Percentiles rank a stretch among this genome's conserved stretches.
Evolutionary conservation across 768 basidiomycete genomes (phyloP).

Genomic region (Cyclocybe cylindracea): DNA sequence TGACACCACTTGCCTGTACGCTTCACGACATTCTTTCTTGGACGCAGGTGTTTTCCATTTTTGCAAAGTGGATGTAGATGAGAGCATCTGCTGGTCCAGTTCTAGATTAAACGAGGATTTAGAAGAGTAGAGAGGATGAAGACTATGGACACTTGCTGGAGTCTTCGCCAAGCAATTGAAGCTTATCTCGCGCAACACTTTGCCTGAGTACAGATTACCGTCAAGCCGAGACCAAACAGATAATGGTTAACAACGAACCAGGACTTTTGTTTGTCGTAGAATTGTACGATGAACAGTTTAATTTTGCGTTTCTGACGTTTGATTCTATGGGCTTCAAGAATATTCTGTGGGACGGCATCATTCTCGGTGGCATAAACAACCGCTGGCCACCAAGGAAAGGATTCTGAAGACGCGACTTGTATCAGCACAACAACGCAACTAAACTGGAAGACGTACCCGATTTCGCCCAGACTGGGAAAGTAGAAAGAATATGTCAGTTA

Average conservation of each 20-base stretch:
- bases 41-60: conserved; percentile 57
- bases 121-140: not conserved
- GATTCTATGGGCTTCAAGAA: conserved; percentile 28
- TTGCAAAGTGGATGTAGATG: conserved; percentile 46
- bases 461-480: conserved; percentile 79
- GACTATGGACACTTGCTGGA: conserved; percentile 46
- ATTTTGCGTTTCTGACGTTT: conserved; percentile 38
- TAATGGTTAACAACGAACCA: conserved; percentile 44
- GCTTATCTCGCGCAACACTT: conserved; percentile 53
- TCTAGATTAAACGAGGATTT: conserved; percentile 35
- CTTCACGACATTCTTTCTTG: conserved; percentile 58
- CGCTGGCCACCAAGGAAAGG: conserved; percentile 89
- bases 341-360: conserved; percentile 49
- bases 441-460: conserved; percentile 42
- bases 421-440: not conserved
- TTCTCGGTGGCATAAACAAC: conserved; percentile 70
- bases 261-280: conserved; percentile 68
- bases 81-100: conserved; percentile 64
- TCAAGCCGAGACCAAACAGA: not conserved
- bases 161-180: conserved; percentile 72
- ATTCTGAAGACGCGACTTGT: conserved; percentile 40
- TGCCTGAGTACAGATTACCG: conserved; percentile 44
- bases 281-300: conserved; percentile 68
- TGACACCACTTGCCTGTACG: conserved; percentile 52
- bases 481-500: conserved; percentile 5